Conservation (phyloP, 179 eudicot species). For the Amaranthus tricolor region DNA sequence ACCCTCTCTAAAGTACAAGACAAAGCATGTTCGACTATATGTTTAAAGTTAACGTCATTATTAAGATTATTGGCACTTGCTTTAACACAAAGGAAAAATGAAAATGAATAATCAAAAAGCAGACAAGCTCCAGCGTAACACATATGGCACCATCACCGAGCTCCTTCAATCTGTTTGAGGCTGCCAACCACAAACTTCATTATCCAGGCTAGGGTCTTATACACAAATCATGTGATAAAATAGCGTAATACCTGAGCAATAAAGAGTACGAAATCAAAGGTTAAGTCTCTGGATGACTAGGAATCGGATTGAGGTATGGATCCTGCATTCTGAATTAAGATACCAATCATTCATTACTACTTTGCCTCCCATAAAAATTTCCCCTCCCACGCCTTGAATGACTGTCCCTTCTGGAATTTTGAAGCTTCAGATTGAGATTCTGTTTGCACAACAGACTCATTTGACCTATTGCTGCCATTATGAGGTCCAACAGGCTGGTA, state of each 20-base stretch:
- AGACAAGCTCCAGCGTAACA: conserved; percentile 18
- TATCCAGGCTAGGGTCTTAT: background rate
- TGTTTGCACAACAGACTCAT: conserved; percentile 36
- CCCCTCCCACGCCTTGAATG: conserved; percentile 64
- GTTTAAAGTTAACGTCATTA: too few relatives aligned
- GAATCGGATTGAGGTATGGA: conserved; percentile 1
- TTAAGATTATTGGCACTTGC: too few relatives aligned
- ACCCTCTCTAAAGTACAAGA: too few relatives aligned
- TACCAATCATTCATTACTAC: conserved; percentile 27
- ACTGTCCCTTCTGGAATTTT: conserved; percentile 51
- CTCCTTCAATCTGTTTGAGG: conserved; percentile 10
- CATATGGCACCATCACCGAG: conserved; percentile 8
- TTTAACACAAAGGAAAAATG: background rate
- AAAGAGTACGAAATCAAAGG: conserved; percentile 12
- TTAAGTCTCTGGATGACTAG: conserved; percentile 11
- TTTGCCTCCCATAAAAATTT: conserved; percentile 47
- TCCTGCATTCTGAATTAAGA: background rate
- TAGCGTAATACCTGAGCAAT: conserved; percentile 17
- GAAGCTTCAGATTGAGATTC: conserved; percentile 39
- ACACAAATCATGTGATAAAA: background rate
- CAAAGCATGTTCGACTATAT: too few relatives aligned
- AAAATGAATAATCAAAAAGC: background rate
- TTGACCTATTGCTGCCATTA: conserved; percentile 35
- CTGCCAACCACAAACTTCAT: conserved; percentile 16
- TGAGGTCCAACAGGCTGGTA: conserved; percentile 71